These are phyloP conservation scores for Solanum microdontum DNA, from an alignment of 257 asterid species.

Conservation along the genomic window DNA sequence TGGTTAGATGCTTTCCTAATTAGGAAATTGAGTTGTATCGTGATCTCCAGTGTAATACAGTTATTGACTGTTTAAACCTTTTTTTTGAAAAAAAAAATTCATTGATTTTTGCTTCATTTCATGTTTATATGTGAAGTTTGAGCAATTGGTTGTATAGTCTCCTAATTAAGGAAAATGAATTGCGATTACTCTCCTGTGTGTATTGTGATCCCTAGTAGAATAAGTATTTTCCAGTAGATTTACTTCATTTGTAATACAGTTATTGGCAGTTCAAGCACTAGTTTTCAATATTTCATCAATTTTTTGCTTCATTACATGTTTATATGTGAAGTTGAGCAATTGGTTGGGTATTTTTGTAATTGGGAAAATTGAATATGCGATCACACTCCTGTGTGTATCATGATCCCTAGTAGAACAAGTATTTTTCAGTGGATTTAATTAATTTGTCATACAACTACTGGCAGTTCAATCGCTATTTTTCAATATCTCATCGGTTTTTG, in stretches of 20 bases:
- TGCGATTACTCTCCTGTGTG: neutral
- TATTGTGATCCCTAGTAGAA: neutral
- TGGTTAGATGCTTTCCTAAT: neutral
- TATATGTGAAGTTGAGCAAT: neutral
- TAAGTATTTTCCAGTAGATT: neutral
- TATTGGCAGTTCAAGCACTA: neutral
- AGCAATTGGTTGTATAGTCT: neutral
- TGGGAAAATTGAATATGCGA: neutral
- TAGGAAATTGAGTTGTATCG: neutral
- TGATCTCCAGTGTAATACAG: neutral
- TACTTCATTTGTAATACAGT: neutral
- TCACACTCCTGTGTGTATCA: neutral
- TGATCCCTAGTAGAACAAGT: neutral
- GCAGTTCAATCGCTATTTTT: neutral
- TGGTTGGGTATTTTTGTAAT: neutral
- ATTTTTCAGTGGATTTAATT: neutral
- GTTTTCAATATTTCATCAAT: neutral
- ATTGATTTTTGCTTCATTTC: neutral
- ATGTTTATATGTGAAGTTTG: neutral
- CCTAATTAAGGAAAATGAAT: neutral
- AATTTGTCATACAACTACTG: neutral
- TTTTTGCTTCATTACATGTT: neutral
- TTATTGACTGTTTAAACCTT: neutral
- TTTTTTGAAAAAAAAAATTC: neutral
- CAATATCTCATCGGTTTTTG: neutral